Conservation (phyloP, 2,329 filamentous ascomycete species). For the Penicillium occitanis region DNA sequence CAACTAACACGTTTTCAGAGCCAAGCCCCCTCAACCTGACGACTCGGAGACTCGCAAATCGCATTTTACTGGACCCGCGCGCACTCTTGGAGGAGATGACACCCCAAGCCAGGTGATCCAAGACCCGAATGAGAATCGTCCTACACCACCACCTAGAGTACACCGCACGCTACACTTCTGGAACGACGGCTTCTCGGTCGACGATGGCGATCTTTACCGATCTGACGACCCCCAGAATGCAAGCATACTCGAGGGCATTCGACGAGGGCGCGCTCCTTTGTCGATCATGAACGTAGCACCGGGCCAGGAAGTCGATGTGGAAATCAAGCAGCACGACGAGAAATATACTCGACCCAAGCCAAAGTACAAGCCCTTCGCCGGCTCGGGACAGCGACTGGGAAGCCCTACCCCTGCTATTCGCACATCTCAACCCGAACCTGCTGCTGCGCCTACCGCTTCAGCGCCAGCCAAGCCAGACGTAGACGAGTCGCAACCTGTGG, state of each 20-base stretch:
- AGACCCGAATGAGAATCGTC: constrained; percentile 47
- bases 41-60: constrained; percentile 45
- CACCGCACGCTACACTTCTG: constrained; percentile 63
- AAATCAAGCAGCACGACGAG: constrained; percentile 63
- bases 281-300: constrained; percentile 62
- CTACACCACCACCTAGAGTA: constrained; percentile 51
- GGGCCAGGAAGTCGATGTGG: constrained; percentile 64
- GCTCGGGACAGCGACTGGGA: constrained; percentile 61
- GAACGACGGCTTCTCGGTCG: constrained; percentile 65
- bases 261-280: constrained; percentile 61
- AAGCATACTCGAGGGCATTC: constrained; percentile 62
- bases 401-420: constrained; percentile 60
- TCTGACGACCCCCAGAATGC: constrained; percentile 64
- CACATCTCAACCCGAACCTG: constrained; percentile 35
- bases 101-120: constrained; percentile 58
- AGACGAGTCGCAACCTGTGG: constrained; percentile 57
- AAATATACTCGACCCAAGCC: constrained; percentile 64
- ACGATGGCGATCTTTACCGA: constrained; percentile 63
- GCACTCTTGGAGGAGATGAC: constrained; percentile 66
- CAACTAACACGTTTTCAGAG: constrained; percentile 26
- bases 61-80: constrained; percentile 61
- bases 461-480: constrained; percentile 48
- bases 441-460: constrained; percentile 25
- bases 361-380: constrained; percentile 63
- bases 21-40: constrained; percentile 38